These are phyloP conservation scores for Phytophthora syringae DNA, from an alignment of 352 stramenopile genomes.

Conservation along the genomic window DNA sequence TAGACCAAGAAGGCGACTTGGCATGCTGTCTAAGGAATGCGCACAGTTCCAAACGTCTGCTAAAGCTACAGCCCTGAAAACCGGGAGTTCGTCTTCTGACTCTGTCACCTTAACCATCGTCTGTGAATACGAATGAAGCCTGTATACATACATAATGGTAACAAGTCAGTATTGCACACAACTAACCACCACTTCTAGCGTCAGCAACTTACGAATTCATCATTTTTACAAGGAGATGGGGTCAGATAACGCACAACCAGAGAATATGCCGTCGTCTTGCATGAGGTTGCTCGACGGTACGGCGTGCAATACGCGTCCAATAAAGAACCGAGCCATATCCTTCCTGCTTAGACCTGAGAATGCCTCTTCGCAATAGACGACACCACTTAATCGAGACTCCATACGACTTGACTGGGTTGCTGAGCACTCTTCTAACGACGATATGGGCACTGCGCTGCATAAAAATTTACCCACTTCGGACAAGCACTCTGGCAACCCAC, in stretches of 20 bases:
- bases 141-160: constrained; percentile 2
- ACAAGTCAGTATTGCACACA: constrained; percentile 6
- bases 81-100: constrained; percentile 6
- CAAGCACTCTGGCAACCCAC: constrained; percentile 5
- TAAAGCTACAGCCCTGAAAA: constrained; percentile 26
- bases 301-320: constrained; percentile 40
- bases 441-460: constrained; percentile 28
- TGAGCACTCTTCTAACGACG: constrained; percentile 34
- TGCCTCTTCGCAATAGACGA: constrained; percentile 35
- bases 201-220: constrained; percentile 20
- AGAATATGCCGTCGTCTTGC: constrained; percentile 39
- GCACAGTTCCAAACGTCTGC: constrained; percentile 41
- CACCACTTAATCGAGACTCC: constrained; percentile 41
- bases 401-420: constrained; percentile 42
- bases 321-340: constrained; percentile 41
- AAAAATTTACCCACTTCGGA: constrained; percentile 42
- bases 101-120: constrained; percentile 12
- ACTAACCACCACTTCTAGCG: not conserved
- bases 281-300: constrained; percentile 33
- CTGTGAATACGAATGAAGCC: constrained; percentile 27
- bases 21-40: constrained; percentile 24
- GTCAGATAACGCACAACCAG: constrained; percentile 32
- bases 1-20: constrained; percentile 21
- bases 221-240: constrained; percentile 29
- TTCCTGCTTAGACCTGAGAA: constrained; percentile 25